Percentiles rank a stretch among this genome's conserved stretches.
Evolutionary conservation across 768 basidiomycete species (phyloP).

Genomic region (Flagelloscypha sp.): DNA sequence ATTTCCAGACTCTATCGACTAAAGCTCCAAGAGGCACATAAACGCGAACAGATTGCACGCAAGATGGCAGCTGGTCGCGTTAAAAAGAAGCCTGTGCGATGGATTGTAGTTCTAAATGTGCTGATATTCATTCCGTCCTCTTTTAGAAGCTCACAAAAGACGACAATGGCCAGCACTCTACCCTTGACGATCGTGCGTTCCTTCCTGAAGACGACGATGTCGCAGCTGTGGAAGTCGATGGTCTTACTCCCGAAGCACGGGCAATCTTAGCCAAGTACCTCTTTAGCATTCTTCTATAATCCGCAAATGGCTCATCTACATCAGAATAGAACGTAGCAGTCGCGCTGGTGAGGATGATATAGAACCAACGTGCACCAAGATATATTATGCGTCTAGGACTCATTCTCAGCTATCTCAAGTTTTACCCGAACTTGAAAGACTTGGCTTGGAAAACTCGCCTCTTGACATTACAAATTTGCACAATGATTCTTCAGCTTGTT

Average conservation of each 20-base stretch:
- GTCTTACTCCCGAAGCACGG: slow-evolving; percentile 70
- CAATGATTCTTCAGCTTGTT: too few relatives aligned
- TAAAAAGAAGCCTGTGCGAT: slow-evolving; percentile 50
- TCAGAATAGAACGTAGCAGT: background rate
- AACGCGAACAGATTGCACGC: slow-evolving; percentile 50
- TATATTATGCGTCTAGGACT: slow-evolving; percentile 91
- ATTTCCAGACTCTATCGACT: too few relatives aligned
- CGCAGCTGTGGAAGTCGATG: slow-evolving; percentile 29
- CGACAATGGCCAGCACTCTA: background rate
- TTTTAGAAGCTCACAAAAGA: too few relatives aligned
- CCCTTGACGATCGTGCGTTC: slow-evolving; percentile 60
- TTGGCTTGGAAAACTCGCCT: too few relatives aligned
- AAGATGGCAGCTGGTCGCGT: slow-evolving; percentile 48
- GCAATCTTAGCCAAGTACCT: slow-evolving; percentile 71
- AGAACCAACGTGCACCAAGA: slow-evolving; percentile 65
- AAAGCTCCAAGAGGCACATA: slow-evolving; percentile 56
- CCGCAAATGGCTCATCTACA: slow-evolving; percentile 7
- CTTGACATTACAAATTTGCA: too few relatives aligned
- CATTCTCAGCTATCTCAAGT: slow-evolving; percentile 94
- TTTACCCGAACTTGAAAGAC: slow-evolving; percentile 71
- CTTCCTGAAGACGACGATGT: slow-evolving; percentile 52
- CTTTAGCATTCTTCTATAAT: background rate
- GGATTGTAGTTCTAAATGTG: background rate
- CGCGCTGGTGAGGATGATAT: slow-evolving; percentile 21
- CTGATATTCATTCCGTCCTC: background rate